phyloP scores from a whole-genome alignment of 306 rosid genomes.

The Pachyrhizus erosus region DNA sequence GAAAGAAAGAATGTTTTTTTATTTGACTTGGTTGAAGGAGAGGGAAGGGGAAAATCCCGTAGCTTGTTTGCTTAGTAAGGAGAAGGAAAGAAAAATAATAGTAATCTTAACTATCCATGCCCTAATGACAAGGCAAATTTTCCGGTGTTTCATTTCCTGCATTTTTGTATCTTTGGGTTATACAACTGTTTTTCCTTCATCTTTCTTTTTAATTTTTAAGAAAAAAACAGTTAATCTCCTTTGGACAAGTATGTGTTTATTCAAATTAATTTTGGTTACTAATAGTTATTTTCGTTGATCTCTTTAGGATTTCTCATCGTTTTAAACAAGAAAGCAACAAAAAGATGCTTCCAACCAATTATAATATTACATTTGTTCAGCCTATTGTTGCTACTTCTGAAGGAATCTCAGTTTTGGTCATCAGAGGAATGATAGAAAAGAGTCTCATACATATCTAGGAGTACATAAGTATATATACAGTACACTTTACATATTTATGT shows the following conservation, averaged over 20 bases:
- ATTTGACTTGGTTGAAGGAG: neutral
- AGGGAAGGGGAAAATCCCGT: neutral
- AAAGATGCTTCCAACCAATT: neutral
- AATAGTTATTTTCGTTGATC: neutral
- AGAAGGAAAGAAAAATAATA: neutral
- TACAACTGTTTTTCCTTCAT: neutral
- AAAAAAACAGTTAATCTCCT: neutral
- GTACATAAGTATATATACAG: constrained; percentile 11
- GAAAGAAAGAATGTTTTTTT: neutral
- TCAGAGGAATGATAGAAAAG: neutral
- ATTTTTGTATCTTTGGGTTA: neutral
- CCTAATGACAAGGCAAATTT: neutral
- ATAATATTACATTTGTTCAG: neutral
- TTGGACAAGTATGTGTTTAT: neutral
- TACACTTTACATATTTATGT: neutral
- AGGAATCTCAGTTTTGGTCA: neutral
- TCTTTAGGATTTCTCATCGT: neutral
- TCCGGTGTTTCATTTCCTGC: neutral
- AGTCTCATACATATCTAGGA: neutral
- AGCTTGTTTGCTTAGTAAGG: neutral
- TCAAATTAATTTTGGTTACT: neutral
- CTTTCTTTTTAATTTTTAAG: neutral
- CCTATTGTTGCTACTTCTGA: constrained; percentile 1
- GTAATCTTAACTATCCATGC: neutral
- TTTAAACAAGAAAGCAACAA: neutral